Conservation (phyloP, 257 asterid species). For the Solanum medicagineum region DNA sequence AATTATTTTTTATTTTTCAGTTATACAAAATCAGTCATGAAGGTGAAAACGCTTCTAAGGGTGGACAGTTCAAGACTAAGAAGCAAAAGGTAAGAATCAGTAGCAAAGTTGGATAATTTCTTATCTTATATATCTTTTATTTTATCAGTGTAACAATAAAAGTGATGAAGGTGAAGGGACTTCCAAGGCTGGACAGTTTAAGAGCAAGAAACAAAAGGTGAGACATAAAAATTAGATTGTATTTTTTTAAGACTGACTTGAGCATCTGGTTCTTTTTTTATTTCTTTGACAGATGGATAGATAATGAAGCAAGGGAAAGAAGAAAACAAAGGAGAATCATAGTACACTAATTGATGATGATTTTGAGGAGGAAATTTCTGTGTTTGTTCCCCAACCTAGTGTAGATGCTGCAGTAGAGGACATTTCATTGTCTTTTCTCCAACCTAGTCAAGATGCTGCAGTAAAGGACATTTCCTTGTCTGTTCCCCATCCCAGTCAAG, state of each 20-base stretch:
- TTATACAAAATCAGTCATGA: too few relatives aligned
- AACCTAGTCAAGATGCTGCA: neutral
- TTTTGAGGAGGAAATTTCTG: neutral
- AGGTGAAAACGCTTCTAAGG: too few relatives aligned
- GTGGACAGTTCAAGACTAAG: too few relatives aligned
- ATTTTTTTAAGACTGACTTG: too few relatives aligned
- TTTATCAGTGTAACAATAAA: neutral
- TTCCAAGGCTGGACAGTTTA: neutral
- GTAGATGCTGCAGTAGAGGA: too few relatives aligned
- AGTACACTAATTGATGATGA: neutral
- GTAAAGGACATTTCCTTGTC: neutral
- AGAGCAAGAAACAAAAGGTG: neutral
- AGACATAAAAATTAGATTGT: neutral
- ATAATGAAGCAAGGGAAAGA: too few relatives aligned
- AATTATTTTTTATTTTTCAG: too few relatives aligned
- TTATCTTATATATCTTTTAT: neutral
- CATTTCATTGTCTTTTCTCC: too few relatives aligned
- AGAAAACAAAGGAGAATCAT: too few relatives aligned
- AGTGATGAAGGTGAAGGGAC: neutral
- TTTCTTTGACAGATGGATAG: neutral
- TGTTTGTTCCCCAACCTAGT: neutral
- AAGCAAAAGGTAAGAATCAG: too few relatives aligned
- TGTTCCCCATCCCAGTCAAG: neutral
- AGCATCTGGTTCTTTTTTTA: too few relatives aligned
- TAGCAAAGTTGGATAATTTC: neutral